Evolutionary conservation across 2,329 filamentous ascomycete species (phyloP).

Genomic region (Botryotinia globosa): DNA sequence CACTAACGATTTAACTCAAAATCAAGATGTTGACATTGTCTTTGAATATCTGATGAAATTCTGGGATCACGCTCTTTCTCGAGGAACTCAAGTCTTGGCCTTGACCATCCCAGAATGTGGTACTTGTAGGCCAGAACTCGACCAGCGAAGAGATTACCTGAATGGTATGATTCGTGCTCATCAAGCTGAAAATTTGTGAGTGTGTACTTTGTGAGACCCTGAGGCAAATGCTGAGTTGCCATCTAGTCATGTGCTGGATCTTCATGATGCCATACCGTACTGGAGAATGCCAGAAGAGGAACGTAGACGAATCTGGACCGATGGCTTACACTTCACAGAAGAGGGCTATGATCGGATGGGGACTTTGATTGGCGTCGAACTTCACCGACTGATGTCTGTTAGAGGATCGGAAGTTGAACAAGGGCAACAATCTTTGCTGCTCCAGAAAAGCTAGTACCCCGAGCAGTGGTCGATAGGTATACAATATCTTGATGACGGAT

Average conservation of each 20-base stretch:
- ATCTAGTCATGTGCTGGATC: slow-evolving; percentile 54
- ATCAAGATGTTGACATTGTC: slow-evolving; percentile 42
- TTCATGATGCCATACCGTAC: slow-evolving; percentile 54
- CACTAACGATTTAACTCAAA: slow-evolving; percentile 58
- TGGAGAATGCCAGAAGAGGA: slow-evolving; percentile 47
- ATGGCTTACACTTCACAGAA: slow-evolving; percentile 57
- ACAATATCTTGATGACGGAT: not conserved
- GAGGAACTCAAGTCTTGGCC: slow-evolving; percentile 56
- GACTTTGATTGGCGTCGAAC: slow-evolving; percentile 50
- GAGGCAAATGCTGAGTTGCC: not conserved
- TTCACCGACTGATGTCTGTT: slow-evolving; percentile 47
- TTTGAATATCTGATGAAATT: slow-evolving; percentile 48
- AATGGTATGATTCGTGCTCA: slow-evolving; percentile 54
- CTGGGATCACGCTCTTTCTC: slow-evolving; percentile 51
- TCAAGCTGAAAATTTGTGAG: slow-evolving; percentile 52
- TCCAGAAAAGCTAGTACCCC: not conserved
- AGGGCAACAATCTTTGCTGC: slow-evolving; percentile 1
- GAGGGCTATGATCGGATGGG: slow-evolving; percentile 64
- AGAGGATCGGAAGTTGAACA: slow-evolving; percentile 27
- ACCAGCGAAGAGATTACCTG: slow-evolving; percentile 44
- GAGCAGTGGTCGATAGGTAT: not conserved
- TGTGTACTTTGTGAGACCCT: slow-evolving; percentile 26
- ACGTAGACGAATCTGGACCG: slow-evolving; percentile 55
- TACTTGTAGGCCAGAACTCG: slow-evolving; percentile 33
- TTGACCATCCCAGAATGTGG: slow-evolving; percentile 59